These are phyloP conservation scores for Agapanthus africanus DNA, from an alignment of 106 monocot genomes.

Conservation along the genomic window DNA sequence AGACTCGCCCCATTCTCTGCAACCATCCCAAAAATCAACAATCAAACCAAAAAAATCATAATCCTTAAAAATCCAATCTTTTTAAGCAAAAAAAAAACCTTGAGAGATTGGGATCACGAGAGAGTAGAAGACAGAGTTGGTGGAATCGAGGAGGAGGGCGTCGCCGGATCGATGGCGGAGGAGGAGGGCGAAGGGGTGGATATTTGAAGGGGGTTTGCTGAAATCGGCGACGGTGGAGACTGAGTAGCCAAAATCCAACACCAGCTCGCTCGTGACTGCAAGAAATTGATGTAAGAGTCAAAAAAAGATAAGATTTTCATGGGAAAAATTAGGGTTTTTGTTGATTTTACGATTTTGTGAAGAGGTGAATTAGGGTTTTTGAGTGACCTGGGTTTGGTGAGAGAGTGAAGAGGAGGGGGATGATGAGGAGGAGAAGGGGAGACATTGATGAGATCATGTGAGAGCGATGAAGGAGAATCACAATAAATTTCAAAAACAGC, in stretches of 20 bases:
- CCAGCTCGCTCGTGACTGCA: not conserved
- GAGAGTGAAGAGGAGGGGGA: too few species aligned
- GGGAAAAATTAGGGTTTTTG: not conserved
- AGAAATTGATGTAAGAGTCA: too few species aligned
- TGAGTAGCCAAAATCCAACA: not conserved
- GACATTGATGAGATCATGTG: too few species aligned
- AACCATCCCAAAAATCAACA: not conserved
- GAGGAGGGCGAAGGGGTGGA: not conserved
- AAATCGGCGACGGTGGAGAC: not conserved
- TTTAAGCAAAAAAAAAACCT: not conserved
- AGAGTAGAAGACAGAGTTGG: slow-evolving; percentile 2
- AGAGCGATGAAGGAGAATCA: too few species aligned
- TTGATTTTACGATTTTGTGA: too few species aligned
- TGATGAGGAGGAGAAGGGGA: too few species aligned
- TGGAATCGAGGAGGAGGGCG: not conserved
- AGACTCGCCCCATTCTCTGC: slow-evolving; percentile 14
- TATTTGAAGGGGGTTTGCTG: not conserved
- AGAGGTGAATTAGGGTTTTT: too few species aligned
- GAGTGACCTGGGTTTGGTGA: too few species aligned
- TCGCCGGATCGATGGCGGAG: not conserved
- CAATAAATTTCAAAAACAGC: too few species aligned
- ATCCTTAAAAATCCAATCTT: not conserved
- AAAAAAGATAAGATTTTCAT: too few species aligned
- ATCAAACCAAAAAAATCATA: not conserved
- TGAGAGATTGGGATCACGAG: not conserved